Evolutionary conservation across 345 rosid genomes (phyloP), one percentile per base, ranked within the genome.

Genomic region (Eucalyptus brandiana): DNA sequence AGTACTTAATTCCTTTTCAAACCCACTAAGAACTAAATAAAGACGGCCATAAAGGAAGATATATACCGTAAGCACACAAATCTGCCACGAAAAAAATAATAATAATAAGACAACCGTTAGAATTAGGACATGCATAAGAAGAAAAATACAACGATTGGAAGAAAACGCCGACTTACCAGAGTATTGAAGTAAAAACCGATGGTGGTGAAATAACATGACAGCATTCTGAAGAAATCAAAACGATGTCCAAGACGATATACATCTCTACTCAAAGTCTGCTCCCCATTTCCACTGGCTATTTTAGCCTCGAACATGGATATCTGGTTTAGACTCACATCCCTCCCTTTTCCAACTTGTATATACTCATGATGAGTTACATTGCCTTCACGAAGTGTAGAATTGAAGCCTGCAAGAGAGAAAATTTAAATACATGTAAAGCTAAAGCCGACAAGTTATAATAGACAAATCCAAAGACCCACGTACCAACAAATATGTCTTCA

Each of bases 351-450:
- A 76, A 98, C 99, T 95, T 98, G 99, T 92, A 96, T 97, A 91
- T 98, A 98, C 87, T 98, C 99, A 83, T 98, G 99, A 94, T 98
- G 99, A 48, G 99, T 98, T 81, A 98, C 97, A 94, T 98, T 97
- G 90, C 99, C 99, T 95, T 97, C 97, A 56, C 99, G 99, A 65
- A 98, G 99, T 13, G 99, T 98, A 87, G 99, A 97, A 92, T 96
- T 97, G 94, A 96, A 98, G 76, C 99, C 99, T 98, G 92, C 89
- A 88, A 34, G 19, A 32, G 30, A 76, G 28, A 14, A 30, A 76
- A 89, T 42, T 87, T 50, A 67, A 30, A 87, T 65, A 67, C 87
- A 65, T 37, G 56, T 26, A 87, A 67, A 16, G 89, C 58, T 87
- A 65, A 30, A 88, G 40, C 51, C 47, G 37, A n/a, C 37, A 19